Percentiles rank a stretch among this genome's conserved stretches.
Evolutionary conservation across 306 rosid genomes (phyloP).

Genomic region (Rosa lucieae): DNA sequence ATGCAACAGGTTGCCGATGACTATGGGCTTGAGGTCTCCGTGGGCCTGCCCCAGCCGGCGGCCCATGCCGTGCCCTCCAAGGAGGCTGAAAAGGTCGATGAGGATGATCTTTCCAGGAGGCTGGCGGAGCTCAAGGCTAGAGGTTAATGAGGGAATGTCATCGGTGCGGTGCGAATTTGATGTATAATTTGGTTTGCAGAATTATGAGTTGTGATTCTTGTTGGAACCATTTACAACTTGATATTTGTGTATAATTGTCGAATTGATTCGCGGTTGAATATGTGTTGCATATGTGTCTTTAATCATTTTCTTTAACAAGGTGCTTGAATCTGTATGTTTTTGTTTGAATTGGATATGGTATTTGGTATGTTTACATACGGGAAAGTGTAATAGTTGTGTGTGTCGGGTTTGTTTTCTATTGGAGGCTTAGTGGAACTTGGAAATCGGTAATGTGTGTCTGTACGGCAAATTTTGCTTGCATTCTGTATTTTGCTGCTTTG

Average conservation of each 20-base stretch:
- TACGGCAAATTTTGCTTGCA: not conserved
- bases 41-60: constrained; percentile 86
- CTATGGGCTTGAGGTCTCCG: constrained; percentile 92
- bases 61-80: constrained; percentile 80
- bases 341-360: not conserved
- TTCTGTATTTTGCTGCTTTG: no score
- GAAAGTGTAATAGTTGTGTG: not conserved
- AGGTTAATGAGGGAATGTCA: constrained; percentile 41
- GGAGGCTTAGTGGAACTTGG: not conserved
- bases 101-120: constrained; percentile 83
- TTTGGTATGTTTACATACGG: not conserved
- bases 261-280: not conserved
- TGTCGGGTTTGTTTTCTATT: not conserved
- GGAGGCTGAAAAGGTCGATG: constrained; percentile 84
- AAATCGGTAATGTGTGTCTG: not conserved
- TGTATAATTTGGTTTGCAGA: constrained; percentile 16
- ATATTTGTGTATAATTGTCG: constrained; percentile 40
- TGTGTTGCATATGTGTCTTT: not conserved
- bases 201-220: not conserved
- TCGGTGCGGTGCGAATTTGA: constrained; percentile 1
- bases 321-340: not conserved
- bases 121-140: constrained; percentile 98
- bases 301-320: not conserved
- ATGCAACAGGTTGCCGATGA: constrained; percentile 99
- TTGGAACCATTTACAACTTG: not conserved